phyloP scores from a whole-genome alignment of 257 asterid species.

The Plantago ovata region DNA sequence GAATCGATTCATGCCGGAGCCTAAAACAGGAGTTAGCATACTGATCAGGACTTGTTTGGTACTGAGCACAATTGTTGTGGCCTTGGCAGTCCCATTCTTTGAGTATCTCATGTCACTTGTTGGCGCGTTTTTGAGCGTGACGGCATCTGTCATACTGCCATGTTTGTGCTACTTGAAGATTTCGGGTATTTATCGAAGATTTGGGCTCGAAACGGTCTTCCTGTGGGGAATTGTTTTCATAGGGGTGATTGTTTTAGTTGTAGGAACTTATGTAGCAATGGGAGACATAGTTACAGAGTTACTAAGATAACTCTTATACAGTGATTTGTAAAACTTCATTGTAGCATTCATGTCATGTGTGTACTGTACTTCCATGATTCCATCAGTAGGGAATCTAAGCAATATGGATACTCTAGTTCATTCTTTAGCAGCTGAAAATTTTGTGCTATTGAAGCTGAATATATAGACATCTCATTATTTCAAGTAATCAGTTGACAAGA shows the following conservation, averaged over 20 bases:
- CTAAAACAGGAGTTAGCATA: conserved; percentile 28
- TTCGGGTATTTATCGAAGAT: conserved; percentile 37
- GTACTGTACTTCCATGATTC: too few relatives aligned
- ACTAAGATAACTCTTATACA: not conserved
- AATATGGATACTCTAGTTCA: too few relatives aligned
- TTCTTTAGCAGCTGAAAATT: not conserved
- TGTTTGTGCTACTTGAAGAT: conserved; percentile 79
- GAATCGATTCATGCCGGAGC: conserved; percentile 23
- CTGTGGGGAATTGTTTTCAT: conserved; percentile 41
- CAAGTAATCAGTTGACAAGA: not conserved
- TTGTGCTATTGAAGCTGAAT: too few relatives aligned
- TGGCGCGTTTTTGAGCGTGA: conserved; percentile 61
- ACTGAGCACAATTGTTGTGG: conserved; percentile 57
- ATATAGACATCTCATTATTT: not conserved
- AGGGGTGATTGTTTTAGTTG: conserved; percentile 44
- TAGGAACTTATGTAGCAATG: conserved; percentile 54
- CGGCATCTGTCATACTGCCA: conserved; percentile 67
- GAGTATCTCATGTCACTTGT: conserved; percentile 66
- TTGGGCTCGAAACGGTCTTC: conserved; percentile 31
- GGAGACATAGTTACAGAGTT: conserved; percentile 39
- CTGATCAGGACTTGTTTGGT: conserved; percentile 49
- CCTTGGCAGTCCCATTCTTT: conserved; percentile 64
- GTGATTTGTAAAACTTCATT: not conserved
- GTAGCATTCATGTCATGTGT: not conserved
- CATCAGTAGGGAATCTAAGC: too few relatives aligned